Conservation (phyloP, 768 basidiomycete genomes). For the Tricholoma sp. region DNA sequence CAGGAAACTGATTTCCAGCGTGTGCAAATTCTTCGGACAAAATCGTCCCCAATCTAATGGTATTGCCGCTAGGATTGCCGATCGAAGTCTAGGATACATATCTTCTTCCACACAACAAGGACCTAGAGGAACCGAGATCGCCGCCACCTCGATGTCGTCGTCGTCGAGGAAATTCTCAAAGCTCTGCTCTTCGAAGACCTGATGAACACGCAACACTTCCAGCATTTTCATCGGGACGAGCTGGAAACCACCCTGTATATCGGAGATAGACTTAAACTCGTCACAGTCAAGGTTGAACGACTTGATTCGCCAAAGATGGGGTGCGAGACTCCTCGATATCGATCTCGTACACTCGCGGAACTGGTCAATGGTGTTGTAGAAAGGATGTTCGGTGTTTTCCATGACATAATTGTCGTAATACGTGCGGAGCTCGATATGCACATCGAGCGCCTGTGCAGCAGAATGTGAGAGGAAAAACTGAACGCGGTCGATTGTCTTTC, state of each 20-base stretch:
- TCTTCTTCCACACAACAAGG: not conserved
- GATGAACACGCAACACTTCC: not conserved
- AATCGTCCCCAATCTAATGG: constrained; percentile 7
- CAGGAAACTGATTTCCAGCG: constrained; percentile 4
- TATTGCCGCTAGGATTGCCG: not conserved
- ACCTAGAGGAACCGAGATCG: not conserved
- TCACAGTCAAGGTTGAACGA: constrained; percentile 2
- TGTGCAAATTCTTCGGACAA: constrained; percentile 1
- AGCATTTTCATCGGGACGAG: not conserved
- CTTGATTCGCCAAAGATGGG: constrained; percentile 3
- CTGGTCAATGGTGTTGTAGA: not conserved
- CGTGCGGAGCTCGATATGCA: not conserved
- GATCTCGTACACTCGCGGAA: not conserved
- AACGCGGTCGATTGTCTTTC: not conserved
- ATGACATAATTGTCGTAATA: not conserved
- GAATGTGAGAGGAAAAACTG: not conserved
- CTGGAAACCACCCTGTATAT: not conserved
- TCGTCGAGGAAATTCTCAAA: not conserved
- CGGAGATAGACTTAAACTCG: not conserved
- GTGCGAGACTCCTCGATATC: not conserved
- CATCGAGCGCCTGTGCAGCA: not conserved
- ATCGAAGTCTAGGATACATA: constrained; percentile 1
- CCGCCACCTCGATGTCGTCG: not conserved
- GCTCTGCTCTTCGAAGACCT: not conserved
- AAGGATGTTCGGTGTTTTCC: not conserved